A percentile compares a stretch with the other conserved stretches of the same genome.
Conservation (phyloP, 495 filamentous ascomycete genomes). For the Hyaloscypha finlandica region DNA sequence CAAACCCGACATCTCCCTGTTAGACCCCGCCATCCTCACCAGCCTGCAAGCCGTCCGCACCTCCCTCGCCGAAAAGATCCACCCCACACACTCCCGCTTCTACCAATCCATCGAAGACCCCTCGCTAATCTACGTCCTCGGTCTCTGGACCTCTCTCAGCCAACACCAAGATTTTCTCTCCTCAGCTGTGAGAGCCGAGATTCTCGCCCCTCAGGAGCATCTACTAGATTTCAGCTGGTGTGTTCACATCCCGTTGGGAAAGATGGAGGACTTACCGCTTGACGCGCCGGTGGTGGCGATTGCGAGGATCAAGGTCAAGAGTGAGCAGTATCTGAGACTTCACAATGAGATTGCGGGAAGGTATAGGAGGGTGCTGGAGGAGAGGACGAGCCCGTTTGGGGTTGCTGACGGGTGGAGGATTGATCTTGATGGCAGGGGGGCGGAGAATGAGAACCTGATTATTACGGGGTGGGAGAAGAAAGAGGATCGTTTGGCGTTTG, state of each 20-base stretch:
- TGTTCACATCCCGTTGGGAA: conserved; percentile 5
- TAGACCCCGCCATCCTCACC: neutral
- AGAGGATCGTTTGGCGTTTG: neutral
- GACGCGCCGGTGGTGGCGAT: conserved; percentile 15
- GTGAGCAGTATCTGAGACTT: neutral
- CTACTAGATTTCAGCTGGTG: conserved; percentile 10
- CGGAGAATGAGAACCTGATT: conserved; percentile 4
- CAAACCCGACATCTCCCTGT: neutral
- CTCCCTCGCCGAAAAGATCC: neutral
- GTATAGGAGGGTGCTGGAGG: neutral
- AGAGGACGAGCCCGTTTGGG: neutral
- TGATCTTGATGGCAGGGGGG: neutral
- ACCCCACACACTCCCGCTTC: conserved; percentile 18
- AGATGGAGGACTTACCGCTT: conserved; percentile 1
- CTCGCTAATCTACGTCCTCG: conserved; percentile 15
- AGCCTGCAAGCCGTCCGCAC: conserved; percentile 4
- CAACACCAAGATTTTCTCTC: conserved; percentile 14
- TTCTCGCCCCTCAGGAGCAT: conserved; percentile 9
- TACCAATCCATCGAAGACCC: conserved; percentile 21
- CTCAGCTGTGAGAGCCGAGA: neutral
- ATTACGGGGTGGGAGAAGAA: conserved; percentile 7
- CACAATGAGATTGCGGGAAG: neutral
- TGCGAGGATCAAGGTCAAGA: conserved; percentile 8
- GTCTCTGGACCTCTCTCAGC: conserved; percentile 7
- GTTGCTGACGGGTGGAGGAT: neutral